These are phyloP conservation scores for Arabis hirsuta DNA, from an alignment of 345 rosid species.

Conservation along the genomic window DNA sequence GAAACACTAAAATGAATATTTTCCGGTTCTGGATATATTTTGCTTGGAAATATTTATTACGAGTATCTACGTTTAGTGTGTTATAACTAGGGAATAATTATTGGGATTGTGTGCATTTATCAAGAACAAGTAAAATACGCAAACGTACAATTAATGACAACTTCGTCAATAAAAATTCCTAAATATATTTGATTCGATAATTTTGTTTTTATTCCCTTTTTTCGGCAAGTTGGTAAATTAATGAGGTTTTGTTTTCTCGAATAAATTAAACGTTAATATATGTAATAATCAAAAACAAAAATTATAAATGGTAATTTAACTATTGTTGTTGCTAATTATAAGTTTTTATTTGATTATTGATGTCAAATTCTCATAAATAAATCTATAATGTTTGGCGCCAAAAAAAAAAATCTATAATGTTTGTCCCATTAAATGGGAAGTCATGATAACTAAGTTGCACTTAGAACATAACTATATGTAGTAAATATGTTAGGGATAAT, in stretches of 20 bases:
- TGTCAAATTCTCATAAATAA: too few species aligned
- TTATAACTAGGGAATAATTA: neutral
- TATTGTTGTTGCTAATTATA: too few species aligned
- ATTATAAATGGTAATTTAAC: too few species aligned
- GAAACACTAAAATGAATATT: neutral
- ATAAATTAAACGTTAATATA: too few species aligned
- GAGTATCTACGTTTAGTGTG: neutral
- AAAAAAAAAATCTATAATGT: neutral
- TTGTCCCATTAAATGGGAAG: neutral
- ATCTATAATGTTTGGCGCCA: too few species aligned
- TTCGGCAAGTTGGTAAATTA: neutral
- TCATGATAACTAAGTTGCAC: neutral
- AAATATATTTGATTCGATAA: neutral
- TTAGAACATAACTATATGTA: too few species aligned
- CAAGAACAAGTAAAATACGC: neutral
- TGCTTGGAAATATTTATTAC: too few species aligned
- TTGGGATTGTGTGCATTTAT: neutral
- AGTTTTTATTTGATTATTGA: too few species aligned
- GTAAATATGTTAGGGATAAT: too few species aligned
- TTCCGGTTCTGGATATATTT: neutral
- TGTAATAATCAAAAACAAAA: too few species aligned
- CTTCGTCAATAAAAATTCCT: neutral
- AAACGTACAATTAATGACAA: neutral
- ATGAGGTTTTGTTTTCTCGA: too few species aligned
- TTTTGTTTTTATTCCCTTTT: neutral